Conservation (phyloP, 257 asterid species). For the Nicotiana tomentosiformis region DNA sequence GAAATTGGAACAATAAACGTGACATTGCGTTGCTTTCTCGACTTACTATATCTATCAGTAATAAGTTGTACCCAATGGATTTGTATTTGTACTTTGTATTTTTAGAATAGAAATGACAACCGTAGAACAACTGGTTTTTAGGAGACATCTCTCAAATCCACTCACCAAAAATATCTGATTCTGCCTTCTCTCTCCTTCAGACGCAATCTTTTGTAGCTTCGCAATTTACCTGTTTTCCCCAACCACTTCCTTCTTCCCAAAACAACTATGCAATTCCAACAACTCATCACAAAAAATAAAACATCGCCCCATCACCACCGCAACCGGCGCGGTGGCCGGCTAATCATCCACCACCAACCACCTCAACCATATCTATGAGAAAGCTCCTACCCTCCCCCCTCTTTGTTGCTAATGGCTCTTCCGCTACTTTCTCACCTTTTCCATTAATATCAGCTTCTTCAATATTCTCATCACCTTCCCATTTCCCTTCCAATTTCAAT, state of each 20-base stretch:
- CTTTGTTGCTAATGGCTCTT: slow-evolving; percentile 13
- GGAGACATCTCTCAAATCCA: not conserved
- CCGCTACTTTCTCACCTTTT: slow-evolving; percentile 3
- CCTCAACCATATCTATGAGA: slow-evolving; percentile 37
- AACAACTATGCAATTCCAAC: slow-evolving; percentile 36
- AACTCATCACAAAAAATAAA: not conserved
- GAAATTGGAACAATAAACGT: too few relatives aligned
- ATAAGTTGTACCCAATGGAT: not conserved
- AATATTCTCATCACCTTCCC: not conserved
- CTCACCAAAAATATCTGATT: not conserved
- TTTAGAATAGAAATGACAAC: not conserved
- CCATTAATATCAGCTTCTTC: not conserved
- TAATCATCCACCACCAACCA: slow-evolving; percentile 6
- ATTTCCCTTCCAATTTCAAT: not conserved
- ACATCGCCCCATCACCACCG: slow-evolving; percentile 11
- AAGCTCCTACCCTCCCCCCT: slow-evolving; percentile 11
- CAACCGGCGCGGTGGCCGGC: slow-evolving; percentile 27
- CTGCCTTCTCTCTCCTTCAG: not conserved
- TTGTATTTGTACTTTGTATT: not conserved
- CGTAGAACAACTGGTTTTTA: not conserved
- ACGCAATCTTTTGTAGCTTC: not conserved
- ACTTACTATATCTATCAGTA: not conserved
- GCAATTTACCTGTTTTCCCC: not conserved
- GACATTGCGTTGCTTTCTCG: not conserved
- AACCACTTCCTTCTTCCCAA: not conserved